These are phyloP conservation scores for Homolaphlyctis polyrhiza DNA, from an alignment of 371 early-diverging fungal species.

Conservation along the genomic window DNA sequence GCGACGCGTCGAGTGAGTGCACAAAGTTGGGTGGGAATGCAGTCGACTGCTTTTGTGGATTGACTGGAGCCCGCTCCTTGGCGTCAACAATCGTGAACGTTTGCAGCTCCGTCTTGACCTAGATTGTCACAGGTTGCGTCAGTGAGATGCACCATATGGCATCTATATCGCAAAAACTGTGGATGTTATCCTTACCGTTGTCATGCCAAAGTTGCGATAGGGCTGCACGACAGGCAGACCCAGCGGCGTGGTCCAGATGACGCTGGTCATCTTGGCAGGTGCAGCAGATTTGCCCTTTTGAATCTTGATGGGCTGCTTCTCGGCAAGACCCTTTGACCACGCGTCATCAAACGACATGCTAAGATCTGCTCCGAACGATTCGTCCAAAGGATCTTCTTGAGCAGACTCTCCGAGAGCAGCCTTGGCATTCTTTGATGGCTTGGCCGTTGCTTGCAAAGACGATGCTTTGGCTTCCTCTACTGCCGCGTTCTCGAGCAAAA, in stretches of 20 bases:
- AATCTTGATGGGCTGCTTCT: background rate
- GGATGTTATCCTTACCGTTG: constrained; percentile 32
- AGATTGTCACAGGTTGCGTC: background rate
- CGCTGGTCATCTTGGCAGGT: constrained; percentile 46
- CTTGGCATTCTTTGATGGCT: background rate
- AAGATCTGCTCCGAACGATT: background rate
- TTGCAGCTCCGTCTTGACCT: constrained; percentile 68
- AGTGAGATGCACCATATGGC: background rate
- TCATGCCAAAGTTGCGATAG: constrained; percentile 71
- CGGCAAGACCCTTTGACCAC: background rate
- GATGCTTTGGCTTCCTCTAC: too few relatives aligned
- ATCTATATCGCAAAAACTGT: constrained; percentile 23
- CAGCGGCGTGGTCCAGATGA: constrained; percentile 96
- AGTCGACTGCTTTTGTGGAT: constrained; percentile 84
- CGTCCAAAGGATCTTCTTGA: background rate
- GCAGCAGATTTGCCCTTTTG: background rate
- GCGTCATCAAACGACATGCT: background rate
- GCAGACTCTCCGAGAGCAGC: background rate
- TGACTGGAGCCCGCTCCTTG: constrained; percentile 71
- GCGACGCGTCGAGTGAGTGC: constrained; percentile 95
- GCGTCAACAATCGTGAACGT: constrained; percentile 70
- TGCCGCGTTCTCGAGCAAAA: too few relatives aligned
- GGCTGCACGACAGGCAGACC: constrained; percentile 95
- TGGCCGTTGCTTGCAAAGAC: background rate
- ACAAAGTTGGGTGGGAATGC: constrained; percentile 99